Evolutionary conservation across 78 protist genomes (phyloP).

Genomic region (Creolimax fragrantissima): DNA sequence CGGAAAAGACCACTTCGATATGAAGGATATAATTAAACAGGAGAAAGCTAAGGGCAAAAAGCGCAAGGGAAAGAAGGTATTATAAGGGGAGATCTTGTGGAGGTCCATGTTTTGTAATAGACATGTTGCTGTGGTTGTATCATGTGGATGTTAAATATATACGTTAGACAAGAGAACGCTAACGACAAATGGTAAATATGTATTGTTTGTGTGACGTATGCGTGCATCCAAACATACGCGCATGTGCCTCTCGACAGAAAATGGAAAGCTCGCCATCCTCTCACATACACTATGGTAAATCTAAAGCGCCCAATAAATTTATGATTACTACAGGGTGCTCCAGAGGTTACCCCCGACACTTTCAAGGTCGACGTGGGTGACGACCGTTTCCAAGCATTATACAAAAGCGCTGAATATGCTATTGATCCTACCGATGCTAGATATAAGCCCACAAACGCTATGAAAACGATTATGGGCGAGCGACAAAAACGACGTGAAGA

Average conservation of each 20-base stretch:
- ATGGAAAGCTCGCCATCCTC: no score
- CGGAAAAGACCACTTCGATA: neutral
- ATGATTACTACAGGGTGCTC: neutral
- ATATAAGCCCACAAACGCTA: neutral
- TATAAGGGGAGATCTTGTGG: no score
- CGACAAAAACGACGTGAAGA: neutral
- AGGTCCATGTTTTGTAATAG: no score
- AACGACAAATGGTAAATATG: no score
- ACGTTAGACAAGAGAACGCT: no score
- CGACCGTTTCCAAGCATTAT: neutral
- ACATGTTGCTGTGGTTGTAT: neutral
- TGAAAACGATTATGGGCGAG: neutral
- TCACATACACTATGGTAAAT: no score
- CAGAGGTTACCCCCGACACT: neutral
- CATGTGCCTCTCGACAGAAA: no score
- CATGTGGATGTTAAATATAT: no score
- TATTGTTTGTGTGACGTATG: no score
- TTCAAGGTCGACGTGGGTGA: neutral
- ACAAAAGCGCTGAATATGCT: neutral
- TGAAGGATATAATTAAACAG: neutral
- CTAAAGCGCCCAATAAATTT: no score
- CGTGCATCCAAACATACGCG: no score
- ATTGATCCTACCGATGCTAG: neutral
- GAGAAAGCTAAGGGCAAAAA: neutral
- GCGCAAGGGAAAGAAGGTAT: neutral